A percentile compares a stretch with the other conserved stretches of the same genome.
Conservation (phyloP, 1,139 yeast species). For the Yamadazyma membranifaciens region DNA sequence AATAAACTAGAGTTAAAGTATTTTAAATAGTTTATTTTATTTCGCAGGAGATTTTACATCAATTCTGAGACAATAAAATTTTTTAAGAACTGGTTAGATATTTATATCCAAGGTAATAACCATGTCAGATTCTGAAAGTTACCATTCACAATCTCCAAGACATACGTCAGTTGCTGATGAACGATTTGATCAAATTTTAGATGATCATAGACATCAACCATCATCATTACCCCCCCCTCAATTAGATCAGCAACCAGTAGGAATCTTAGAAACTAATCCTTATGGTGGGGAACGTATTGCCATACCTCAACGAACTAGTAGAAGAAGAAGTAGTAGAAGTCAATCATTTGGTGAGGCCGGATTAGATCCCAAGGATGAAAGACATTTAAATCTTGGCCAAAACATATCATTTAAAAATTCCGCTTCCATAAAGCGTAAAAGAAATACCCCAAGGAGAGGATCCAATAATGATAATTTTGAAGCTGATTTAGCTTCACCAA, state of each 20-base stretch:
- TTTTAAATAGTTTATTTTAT: no score
- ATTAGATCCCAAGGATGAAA: conserved; percentile 18
- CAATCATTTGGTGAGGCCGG: conserved; percentile 29
- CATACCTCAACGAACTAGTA: conserved; percentile 9
- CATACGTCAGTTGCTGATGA: conserved; percentile 39
- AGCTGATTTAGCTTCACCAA: conserved; percentile 31
- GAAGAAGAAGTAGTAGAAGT: conserved; percentile 24
- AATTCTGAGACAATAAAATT: no score
- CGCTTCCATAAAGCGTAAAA: conserved; percentile 11
- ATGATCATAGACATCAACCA: conserved; percentile 58
- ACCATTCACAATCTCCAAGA: conserved; percentile 31
- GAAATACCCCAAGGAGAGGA: conserved; percentile 18
- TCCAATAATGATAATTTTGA: conserved; percentile 21
- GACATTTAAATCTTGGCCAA: conserved; percentile 12
- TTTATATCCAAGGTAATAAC: background rate
- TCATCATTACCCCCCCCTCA: conserved; percentile 33
- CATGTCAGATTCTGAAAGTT: conserved; percentile 51
- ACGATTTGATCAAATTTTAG: conserved; percentile 47
- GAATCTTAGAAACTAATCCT: conserved; percentile 3
- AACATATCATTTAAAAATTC: conserved; percentile 7
- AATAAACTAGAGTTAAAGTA: no score
- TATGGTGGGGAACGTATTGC: conserved; percentile 4
- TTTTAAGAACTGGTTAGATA: background rate
- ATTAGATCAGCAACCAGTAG: conserved; percentile 13
- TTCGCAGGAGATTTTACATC: no score